Evolutionary conservation across 1,284 basidiomycete genomes (phyloP).

Genomic region (Trichosporon asahii): DNA sequence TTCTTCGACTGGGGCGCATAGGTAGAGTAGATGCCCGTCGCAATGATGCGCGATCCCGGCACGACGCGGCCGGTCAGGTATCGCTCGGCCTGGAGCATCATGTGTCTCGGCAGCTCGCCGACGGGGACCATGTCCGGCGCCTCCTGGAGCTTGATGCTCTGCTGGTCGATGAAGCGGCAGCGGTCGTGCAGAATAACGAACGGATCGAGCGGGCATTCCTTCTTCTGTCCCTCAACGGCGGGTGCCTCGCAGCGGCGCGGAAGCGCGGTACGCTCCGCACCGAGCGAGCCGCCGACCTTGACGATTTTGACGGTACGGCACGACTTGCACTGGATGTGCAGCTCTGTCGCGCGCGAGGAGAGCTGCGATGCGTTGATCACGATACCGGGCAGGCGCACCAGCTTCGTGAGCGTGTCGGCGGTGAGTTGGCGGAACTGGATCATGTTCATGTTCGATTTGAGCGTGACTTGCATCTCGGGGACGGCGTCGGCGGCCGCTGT

Average conservation of each 20-base stretch:
- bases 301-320: conserved; percentile 81
- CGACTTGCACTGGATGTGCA: conserved; percentile 87
- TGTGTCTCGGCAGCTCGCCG: conserved; percentile 93
- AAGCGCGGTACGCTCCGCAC: conserved; percentile 74
- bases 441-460: conserved; percentile 84
- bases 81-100: conserved; percentile 86
- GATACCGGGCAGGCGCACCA: conserved; percentile 95
- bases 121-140: conserved; percentile 99
- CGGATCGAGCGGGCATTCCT: conserved; percentile 92
- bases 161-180: conserved; percentile 91
- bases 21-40: conserved; percentile 95
- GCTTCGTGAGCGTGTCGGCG: conserved; percentile 91
- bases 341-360: conserved; percentile 84
- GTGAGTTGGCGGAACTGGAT: conserved; percentile 89
- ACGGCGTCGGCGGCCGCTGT: conserved; percentile 57
- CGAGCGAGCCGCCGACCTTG: conserved; percentile 76
- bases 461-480: conserved; percentile 82
- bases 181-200: conserved; percentile 95
- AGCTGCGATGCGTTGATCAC: conserved; percentile 95
- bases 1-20: conserved; percentile 77
- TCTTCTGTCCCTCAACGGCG: conserved; percentile 69
- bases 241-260: conserved; percentile 80
- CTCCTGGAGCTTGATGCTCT: conserved; percentile 95
- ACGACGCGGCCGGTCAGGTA: conserved; percentile 87
- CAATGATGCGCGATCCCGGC: conserved; percentile 89